Evolutionary conservation across 2,329 filamentous ascomycete genomes (phyloP), one percentile per base, ranked within the genome.

Genomic region (Sporothrix euskadiensis): DNA sequence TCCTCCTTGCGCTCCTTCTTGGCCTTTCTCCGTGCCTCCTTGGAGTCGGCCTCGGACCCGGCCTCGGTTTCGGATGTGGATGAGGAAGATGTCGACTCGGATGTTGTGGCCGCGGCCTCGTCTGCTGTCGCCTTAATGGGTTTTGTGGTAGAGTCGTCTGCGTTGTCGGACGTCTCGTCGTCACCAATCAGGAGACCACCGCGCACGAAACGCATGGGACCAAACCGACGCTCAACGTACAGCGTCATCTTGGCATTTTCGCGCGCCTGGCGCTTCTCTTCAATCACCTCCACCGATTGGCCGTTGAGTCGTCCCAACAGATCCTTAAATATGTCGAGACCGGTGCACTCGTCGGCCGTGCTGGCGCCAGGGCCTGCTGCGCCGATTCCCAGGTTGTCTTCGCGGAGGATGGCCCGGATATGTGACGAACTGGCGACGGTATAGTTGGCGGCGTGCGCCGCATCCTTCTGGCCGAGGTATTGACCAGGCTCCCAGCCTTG

Each of bases 401-500:
- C 94, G 80, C 97, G 97, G 76, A 98, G 83, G 41, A 90, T 83
- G 54, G 97, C 92, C 74, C 92, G 91, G 78, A 98, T 96, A 80
- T 97, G 93, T 3, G 93, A 93, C 35, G 92, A 88, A 81, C 92
- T 97, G 56, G 93, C 94, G 3, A 90, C 88, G 30, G 92, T 94
- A 82, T 94, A 92, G 75, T 92, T 88, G 65, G 90, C 88, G 41
- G 92, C 87, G 78, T 97, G 94, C 0, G 89, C 83, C 8, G 94
- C 90, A 80, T 94, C 87, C 78, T 91, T 87, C 4, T 91, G 92
- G 71, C 96, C 96, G 30, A 99, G 88, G 71, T 89, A 92, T 76
- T 91, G 87, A 49, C 96, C 96, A 0, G 94, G 94, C 75, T 91
- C 88, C 96, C 96, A 99, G 76, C 96, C 96, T 79, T 98, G 94